Percentiles rank a stretch among this genome's conserved stretches.
phyloP scores from a whole-genome alignment of 139 green algal genomes.

The Zygnema circumcarinatum region DNA sequence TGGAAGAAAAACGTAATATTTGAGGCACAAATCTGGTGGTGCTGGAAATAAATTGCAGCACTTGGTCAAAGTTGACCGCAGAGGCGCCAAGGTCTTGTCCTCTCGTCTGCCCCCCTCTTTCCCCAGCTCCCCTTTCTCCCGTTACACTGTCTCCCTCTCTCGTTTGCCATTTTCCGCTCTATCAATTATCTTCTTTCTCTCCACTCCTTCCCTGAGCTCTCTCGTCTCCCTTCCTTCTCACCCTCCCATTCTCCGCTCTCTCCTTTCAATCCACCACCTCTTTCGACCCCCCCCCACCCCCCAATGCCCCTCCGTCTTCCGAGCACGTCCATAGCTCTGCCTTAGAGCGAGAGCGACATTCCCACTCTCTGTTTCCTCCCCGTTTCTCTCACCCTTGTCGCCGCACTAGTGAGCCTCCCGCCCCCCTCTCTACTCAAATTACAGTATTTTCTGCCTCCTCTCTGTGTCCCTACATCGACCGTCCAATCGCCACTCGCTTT shows the following conservation, averaged over 20 bases:
- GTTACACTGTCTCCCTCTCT: neutral
- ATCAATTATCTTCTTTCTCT: neutral
- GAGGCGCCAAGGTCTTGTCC: too few relatives aligned
- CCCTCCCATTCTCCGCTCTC: neutral
- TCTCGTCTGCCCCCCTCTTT: neutral
- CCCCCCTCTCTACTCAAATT: neutral
- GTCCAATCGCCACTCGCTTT: too few relatives aligned
- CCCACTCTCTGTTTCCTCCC: neutral
- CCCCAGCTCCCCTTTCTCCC: neutral
- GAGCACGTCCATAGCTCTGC: neutral
- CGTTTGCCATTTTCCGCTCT: neutral
- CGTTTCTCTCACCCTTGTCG: neutral
- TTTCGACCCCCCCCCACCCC: neutral
- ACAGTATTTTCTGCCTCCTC: too few relatives aligned
- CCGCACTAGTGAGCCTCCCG: neutral
- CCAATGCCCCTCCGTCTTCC: neutral
- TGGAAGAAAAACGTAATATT: neutral
- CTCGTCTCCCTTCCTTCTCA: neutral
- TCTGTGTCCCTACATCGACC: too few relatives aligned
- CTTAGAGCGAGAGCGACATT: too few relatives aligned
- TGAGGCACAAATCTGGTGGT: neutral
- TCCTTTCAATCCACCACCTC: neutral
- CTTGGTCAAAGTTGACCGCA: too few relatives aligned
- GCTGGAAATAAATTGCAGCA: neutral
- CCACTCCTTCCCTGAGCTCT: neutral